Base-by-base conservation (phyloP, 1,284 basidiomycete species). In the Cystobasidiaceae sp. region DNA sequence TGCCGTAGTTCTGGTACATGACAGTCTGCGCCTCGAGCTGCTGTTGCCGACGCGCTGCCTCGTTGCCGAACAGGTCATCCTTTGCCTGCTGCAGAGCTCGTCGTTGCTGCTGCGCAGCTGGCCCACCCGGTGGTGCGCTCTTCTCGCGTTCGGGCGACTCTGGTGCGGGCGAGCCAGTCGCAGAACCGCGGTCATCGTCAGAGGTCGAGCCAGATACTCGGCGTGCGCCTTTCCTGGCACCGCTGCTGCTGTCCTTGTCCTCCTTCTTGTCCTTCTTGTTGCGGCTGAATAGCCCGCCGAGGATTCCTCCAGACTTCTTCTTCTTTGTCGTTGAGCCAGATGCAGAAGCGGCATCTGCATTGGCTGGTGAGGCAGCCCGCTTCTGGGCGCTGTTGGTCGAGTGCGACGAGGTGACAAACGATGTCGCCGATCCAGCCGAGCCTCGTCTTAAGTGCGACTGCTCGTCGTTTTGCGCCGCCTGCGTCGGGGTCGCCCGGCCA, bases 11-110 rank as follows among this genome's bases (percentile, higher is more conserved):
- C 68, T 89, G 87, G 75, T 92, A 94, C 49, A 90, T 79, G n/a
- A 85, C 86, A 75, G 90, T 90, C 67, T 92, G 87, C 69, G 91
- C 86, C 74, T 94, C 92, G 65, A 85, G 83, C 76, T 93, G 88
- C 68, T 90, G 88, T 57, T 93, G 81, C 54, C 86, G 84, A 8
- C 85, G 82, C 0, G 83, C 80, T 4, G 72, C 71, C 19, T 72
- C 71, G 6, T 67, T 70, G 34, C 69, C 69, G 52, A 72, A 74
- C 69, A 72, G 68, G 11, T 69, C 69, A 45, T 72, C 71, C 34
- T 58, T 69, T 11, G 70, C 70, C 46, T 69, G 65, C 28, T 67
- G 63, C 49, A 64, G 34, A 19, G 33, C 39, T 32, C 50, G 44
- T 3, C 55, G 44, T 25, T 32, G 33, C 30, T 57, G 61, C 52